phyloP scores from a whole-genome alignment of 768 basidiomycete species.

The Trametes punicea region DNA sequence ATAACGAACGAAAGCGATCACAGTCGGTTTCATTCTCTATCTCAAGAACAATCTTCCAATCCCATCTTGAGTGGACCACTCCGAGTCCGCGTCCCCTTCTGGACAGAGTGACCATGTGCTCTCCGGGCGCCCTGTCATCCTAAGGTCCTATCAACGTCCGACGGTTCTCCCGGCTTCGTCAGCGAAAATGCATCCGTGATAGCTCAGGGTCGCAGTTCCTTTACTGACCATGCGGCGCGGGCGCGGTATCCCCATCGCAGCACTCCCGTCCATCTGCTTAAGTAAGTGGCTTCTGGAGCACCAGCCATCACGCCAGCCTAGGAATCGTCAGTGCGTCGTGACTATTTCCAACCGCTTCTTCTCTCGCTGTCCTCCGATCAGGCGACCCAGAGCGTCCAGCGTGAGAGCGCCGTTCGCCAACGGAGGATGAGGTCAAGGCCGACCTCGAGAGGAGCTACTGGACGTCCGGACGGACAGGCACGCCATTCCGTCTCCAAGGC shows the following conservation, averaged over 20 bases:
- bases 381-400: background rate
- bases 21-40: too few relatives aligned
- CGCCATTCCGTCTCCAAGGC: background rate
- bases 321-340: background rate
- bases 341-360: background rate
- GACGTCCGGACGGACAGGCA: background rate
- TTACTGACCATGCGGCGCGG: constrained; percentile 2
- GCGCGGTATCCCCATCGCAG: background rate
- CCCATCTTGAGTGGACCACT: too few relatives aligned
- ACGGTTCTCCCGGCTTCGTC: constrained; percentile 14
- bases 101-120: background rate
- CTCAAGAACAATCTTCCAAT: too few relatives aligned
- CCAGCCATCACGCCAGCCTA: background rate
- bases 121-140: background rate
- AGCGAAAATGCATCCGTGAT: constrained; percentile 3
- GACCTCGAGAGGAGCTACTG: background rate
- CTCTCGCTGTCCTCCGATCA: background rate
- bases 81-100: background rate
- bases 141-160: background rate
- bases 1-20: too few relatives aligned
- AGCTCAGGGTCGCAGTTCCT: constrained; percentile 9
- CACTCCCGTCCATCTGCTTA: background rate
- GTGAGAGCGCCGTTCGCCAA: constrained; percentile 2
- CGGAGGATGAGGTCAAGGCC: constrained; percentile 1
- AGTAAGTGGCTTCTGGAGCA: too few relatives aligned